Percentiles rank a stretch among this genome's conserved stretches.
Evolutionary conservation across 202 grass and related monocot species (phyloP).

Genomic region (Saccharum hybrid): DNA sequence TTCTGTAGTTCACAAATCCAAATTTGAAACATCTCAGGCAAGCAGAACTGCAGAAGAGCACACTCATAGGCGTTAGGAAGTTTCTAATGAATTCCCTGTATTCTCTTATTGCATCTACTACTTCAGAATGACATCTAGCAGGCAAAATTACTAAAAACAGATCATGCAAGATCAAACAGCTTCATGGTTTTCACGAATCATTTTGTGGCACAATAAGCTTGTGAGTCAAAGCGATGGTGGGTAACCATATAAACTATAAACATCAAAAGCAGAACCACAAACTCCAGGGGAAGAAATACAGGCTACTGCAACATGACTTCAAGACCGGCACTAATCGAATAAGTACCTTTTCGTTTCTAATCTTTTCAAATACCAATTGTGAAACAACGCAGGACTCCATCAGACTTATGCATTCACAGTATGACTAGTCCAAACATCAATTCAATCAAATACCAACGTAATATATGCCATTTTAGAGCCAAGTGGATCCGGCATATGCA

Average conservation of each 20-base stretch:
- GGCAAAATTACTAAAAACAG: neutral
- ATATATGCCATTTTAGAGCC: neutral
- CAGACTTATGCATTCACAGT: neutral
- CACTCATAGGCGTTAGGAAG: neutral
- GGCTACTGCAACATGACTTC: neutral
- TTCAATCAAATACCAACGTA: conserved; percentile 8
- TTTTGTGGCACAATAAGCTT: neutral
- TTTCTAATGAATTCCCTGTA: neutral
- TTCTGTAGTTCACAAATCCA: neutral
- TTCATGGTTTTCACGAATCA: neutral
- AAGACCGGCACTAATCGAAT: neutral
- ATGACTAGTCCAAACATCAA: neutral
- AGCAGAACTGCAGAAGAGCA: neutral
- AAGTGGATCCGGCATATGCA: conserved; percentile 5
- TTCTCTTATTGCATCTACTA: conserved; percentile 8
- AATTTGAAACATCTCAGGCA: conserved; percentile 5
- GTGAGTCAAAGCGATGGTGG: neutral
- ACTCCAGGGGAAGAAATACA: neutral
- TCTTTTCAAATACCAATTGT: neutral
- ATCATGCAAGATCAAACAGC: conserved; percentile 5
- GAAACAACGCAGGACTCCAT: neutral
- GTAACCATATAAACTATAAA: neutral
- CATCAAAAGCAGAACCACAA: neutral
- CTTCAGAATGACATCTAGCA: neutral
- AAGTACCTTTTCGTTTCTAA: neutral